Evolutionary conservation across 2,329 filamentous ascomycete genomes (phyloP), one percentile per base, ranked within the genome.

Genomic region (Corinectria fuckeliana): DNA sequence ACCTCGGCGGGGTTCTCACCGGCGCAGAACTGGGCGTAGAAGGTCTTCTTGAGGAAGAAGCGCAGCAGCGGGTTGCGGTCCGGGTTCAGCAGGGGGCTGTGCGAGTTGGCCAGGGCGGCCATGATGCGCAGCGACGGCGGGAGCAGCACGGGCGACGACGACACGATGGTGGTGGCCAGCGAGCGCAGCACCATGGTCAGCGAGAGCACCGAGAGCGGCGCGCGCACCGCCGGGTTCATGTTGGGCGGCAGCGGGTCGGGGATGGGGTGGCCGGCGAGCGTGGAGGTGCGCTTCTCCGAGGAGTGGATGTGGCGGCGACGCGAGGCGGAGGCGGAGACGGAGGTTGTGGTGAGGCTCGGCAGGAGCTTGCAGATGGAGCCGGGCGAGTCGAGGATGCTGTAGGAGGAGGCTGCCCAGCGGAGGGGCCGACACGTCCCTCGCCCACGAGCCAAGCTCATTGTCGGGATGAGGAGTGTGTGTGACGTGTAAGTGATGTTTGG

Each of bases 21-120:
- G 0, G 91, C 92, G 75, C 93, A 97, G 76, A 96, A 97, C 70
- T 97, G 93, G 21, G 88, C 87, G 74, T 97, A 97, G 69, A 97
- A 93, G 0, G 92, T 96, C 72, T 88, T 85, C 74, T 93, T 92
- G 49, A 97, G 80, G 39, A 93, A 72, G 60, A 81, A 85, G 41
- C 87, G 84, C 14, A 96, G 81, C 1, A 94, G 45, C 0, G 86
- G 86, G 72, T 96, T 97, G 51, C 78, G 81, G 71, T 96, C 92
- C 4, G 92, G 88, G 74, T 89, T 89, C 57, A 95, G 81, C 0
- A 93, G 54, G 1, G 85, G 78, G 57, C 80, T 88, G 50, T 84
- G 84, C 23, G 90, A 88, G 73, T 92, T 83, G 10, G 93, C 90
- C 67, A 96, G 84, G 20, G 84, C 74, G 6, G 82, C 84, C 77